phyloP scores from a whole-genome alignment of 2,329 filamentous ascomycete genomes.

The Dactylellina parvicollis region DNA sequence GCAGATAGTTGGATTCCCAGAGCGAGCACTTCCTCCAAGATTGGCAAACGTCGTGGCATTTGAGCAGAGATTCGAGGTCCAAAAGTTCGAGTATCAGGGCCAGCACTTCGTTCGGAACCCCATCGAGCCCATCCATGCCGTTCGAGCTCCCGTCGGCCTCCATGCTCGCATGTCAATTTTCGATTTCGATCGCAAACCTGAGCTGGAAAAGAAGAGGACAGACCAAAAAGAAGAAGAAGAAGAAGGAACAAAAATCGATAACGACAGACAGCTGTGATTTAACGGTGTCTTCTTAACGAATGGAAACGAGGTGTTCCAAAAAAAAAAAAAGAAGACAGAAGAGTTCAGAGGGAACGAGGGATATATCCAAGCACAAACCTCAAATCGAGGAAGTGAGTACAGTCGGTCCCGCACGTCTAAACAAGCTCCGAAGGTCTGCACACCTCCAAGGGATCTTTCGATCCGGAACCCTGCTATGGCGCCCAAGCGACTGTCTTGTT shows the following conservation, averaged over 20 bases:
- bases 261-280: constrained; percentile 29
- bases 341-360: constrained; percentile 44
- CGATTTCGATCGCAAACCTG: constrained; percentile 5
- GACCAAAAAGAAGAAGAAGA: constrained; percentile 14
- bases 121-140: constrained; percentile 48
- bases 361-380: constrained; percentile 34
- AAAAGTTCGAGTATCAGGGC: constrained; percentile 46
- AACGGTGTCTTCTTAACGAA: constrained; percentile 42
- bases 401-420: constrained; percentile 16
- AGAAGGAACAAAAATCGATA: constrained; percentile 25
- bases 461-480: constrained; percentile 27
- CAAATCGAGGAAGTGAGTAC: constrained; percentile 6
- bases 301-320: constrained; percentile 12
- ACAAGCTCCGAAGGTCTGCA: constrained; percentile 27
- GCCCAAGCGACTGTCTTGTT: background rate
- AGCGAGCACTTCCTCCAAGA: constrained; percentile 47
- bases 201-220: constrained; percentile 14
- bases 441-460: constrained; percentile 4
- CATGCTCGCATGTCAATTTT: constrained; percentile 37
- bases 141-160: constrained; percentile 33
- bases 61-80: constrained; percentile 50
- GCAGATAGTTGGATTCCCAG: constrained; percentile 48
- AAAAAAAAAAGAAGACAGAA: constrained; percentile 25
- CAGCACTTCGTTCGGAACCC: constrained; percentile 43
- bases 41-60: constrained; percentile 51